Conservation (phyloP, 129 eudicot species). For the Escallonia herrerae region DNA sequence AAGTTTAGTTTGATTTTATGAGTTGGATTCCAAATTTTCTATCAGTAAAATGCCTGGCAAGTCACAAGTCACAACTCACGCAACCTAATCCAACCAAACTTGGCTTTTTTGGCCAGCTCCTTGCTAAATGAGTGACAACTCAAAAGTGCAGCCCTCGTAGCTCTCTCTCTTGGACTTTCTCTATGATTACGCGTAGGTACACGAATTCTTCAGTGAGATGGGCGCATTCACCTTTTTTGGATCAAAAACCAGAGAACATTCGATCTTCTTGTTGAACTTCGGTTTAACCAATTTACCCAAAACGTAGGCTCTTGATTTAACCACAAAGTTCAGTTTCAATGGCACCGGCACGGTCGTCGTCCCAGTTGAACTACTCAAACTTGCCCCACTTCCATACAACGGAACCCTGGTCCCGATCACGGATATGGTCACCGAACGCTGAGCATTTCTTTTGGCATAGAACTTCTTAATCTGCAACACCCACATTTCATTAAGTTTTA, state of each 20-base stretch:
- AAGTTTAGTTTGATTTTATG: too few relatives aligned
- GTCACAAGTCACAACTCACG: too few relatives aligned
- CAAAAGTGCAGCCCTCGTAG: too few relatives aligned
- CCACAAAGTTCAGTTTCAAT: conserved; percentile 46
- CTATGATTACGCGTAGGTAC: conserved; percentile 30
- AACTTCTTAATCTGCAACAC: conserved; percentile 61
- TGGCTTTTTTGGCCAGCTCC: too few relatives aligned
- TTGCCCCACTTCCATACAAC: conserved; percentile 78
- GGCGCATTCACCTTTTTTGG: conserved; percentile 40
- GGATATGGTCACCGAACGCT: conserved; percentile 32
- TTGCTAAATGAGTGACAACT: too few relatives aligned
- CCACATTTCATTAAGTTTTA: background rate
- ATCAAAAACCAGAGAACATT: conserved; percentile 49
- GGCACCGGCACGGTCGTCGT: conserved; percentile 59
- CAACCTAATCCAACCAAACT: too few relatives aligned
- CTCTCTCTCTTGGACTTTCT: too few relatives aligned
- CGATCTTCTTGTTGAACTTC: conserved; percentile 50
- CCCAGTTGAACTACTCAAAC: conserved; percentile 66
- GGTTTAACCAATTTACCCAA: conserved; percentile 87
- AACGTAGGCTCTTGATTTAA: conserved; percentile 75
- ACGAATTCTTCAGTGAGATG: conserved; percentile 47
- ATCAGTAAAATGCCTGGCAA: too few relatives aligned
- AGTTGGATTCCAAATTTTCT: too few relatives aligned
- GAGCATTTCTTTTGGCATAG: conserved; percentile 61
- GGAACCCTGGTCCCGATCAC: conserved; percentile 67